phyloP scores from a whole-genome alignment of 2,329 filamentous ascomycete species.

The Penicillium sclerotigenum region DNA sequence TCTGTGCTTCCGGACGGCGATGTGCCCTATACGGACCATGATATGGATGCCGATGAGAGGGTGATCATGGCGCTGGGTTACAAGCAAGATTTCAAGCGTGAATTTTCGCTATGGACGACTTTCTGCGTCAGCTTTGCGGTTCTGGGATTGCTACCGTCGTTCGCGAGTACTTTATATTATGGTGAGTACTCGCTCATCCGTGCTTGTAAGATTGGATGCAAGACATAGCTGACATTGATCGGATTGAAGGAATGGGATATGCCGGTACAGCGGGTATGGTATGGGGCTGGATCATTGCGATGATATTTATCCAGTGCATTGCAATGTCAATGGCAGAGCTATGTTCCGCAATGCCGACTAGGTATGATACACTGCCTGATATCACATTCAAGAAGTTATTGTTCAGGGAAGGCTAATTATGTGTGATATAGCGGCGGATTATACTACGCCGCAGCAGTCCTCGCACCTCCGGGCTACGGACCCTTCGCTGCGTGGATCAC shows the following conservation, averaged over 20 bases:
- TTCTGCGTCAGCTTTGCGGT: constrained; percentile 74
- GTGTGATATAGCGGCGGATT: constrained; percentile 55
- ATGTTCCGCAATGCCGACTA: constrained; percentile 70
- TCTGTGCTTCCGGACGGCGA: constrained; percentile 39
- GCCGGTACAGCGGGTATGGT: constrained; percentile 63
- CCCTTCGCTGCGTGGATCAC: constrained; percentile 67
- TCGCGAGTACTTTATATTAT: constrained; percentile 69
- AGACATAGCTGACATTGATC: not conserved
- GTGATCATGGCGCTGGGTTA: constrained; percentile 48
- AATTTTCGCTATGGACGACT: constrained; percentile 70
- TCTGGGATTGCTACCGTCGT: constrained; percentile 66
- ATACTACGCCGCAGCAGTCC: constrained; percentile 70
- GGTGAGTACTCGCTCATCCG: constrained; percentile 43
- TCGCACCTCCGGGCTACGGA: constrained; percentile 64
- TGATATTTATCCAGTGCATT: constrained; percentile 69
- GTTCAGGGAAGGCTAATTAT: not conserved
- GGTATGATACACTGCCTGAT: constrained; percentile 28
- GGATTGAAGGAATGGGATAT: constrained; percentile 48
- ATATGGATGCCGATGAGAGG: constrained; percentile 41
- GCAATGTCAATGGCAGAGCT: constrained; percentile 69
- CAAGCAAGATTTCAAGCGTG: constrained; percentile 64
- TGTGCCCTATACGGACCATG: constrained; percentile 35
- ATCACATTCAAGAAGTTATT: not conserved
- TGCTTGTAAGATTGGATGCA: not conserved
- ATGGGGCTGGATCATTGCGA: constrained; percentile 73